These are phyloP conservation scores for Reticulascus tulasneorum DNA, from an alignment of 2,329 filamentous ascomycete species.

Conservation along the genomic window DNA sequence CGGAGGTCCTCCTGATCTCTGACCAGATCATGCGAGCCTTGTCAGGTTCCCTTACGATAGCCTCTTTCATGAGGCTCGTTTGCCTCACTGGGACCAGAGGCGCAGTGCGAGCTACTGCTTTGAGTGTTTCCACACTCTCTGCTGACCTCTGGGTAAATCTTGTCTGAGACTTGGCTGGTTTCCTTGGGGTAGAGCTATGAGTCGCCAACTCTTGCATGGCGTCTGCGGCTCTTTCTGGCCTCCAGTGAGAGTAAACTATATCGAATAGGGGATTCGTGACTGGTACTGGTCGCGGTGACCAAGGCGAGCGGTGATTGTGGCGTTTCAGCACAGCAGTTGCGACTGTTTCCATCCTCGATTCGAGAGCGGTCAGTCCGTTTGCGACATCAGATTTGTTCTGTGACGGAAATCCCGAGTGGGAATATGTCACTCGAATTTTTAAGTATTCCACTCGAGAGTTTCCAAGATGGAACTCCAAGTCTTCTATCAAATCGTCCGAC, in stretches of 20 bases:
- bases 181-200: conserved; percentile 8
- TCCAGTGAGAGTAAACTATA: conserved; percentile 44
- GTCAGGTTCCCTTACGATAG: conserved; percentile 2
- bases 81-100: conserved; percentile 8
- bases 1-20: conserved; percentile 1
- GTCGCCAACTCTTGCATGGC: conserved; percentile 32
- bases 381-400: conserved; percentile 17
- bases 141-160: not conserved
- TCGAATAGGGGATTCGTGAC: conserved; percentile 35
- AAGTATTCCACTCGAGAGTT: conserved; percentile 45
- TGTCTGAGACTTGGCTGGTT: not conserved
- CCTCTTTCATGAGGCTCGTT: conserved; percentile 8
- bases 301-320: conserved; percentile 44
- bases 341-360: conserved; percentile 50
- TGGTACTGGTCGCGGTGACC: conserved; percentile 42
- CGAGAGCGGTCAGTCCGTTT: conserved; percentile 32
- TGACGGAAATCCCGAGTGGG: conserved; percentile 51
- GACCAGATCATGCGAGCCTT: conserved; percentile 1
- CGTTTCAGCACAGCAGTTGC: conserved; percentile 47
- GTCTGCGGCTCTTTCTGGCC: conserved; percentile 36
- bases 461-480: conserved; percentile 55
- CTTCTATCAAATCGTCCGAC: conserved; percentile 54
- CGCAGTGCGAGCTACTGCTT: not conserved
- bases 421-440: conserved; percentile 48
- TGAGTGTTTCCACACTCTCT: not conserved